These are phyloP conservation scores for Nigrospora oryzae DNA, from an alignment of 2,329 filamentous ascomycete species.

Conservation along the genomic window DNA sequence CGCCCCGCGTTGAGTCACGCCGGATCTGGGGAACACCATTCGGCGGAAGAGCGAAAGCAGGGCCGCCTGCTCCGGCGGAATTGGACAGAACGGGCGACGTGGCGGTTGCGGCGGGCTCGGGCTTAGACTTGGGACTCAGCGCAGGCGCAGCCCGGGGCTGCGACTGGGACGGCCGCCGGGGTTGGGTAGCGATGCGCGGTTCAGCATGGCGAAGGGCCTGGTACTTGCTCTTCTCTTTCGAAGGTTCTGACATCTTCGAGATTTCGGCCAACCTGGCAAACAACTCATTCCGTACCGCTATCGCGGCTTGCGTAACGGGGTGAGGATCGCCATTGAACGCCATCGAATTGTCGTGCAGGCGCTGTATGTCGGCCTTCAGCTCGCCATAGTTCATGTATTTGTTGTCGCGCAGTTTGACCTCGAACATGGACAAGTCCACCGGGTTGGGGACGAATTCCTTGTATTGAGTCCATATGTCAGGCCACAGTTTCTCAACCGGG, in stretches of 20 bases:
- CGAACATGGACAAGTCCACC: conserved; percentile 79
- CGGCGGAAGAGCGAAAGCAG: conserved; percentile 67
- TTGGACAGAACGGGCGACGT: conserved; percentile 18
- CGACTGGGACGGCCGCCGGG: conserved; percentile 14
- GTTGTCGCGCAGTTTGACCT: conserved; percentile 65
- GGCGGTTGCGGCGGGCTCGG: conserved; percentile 15
- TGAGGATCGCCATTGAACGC: conserved; percentile 78
- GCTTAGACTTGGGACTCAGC: conserved; percentile 24
- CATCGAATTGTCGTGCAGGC: conserved; percentile 72
- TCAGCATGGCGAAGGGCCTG: conserved; percentile 36
- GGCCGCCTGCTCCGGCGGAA: conserved; percentile 32
- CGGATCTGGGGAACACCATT: conserved; percentile 76
- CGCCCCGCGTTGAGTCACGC: conserved; percentile 70
- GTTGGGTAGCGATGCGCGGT: conserved; percentile 27
- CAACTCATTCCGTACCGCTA: conserved; percentile 46
- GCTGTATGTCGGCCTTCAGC: conserved; percentile 65
- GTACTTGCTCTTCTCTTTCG: conserved; percentile 51
- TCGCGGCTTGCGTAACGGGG: conserved; percentile 53
- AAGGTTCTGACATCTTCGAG: conserved; percentile 40
- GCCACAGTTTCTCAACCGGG: conserved; percentile 68
- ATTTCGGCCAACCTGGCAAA: conserved; percentile 36
- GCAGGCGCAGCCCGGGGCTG: conserved; percentile 9
- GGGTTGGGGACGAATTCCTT: conserved; percentile 62
- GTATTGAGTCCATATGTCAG: conserved; percentile 69
- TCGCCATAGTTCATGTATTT: conserved; percentile 63